Percentiles rank a stretch among this genome's conserved stretches.
phyloP scores from a whole-genome alignment of 768 basidiomycete species.

The Sporobolomyces roseus region DNA sequence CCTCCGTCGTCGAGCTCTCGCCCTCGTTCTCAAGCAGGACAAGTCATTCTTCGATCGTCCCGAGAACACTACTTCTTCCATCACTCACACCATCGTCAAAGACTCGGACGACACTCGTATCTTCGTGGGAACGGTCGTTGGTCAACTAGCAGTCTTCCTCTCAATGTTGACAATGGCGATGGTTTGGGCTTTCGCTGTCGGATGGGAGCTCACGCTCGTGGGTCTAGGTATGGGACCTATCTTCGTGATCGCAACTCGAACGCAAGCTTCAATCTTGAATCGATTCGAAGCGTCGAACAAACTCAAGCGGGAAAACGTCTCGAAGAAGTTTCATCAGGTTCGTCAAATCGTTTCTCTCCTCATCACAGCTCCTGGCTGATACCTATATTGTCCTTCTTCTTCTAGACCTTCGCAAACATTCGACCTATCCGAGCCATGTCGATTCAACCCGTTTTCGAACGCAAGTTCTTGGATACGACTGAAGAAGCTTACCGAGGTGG shows the following conservation, averaged over 20 bases:
- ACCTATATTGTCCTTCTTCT: slow-evolving; percentile 10
- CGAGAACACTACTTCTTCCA: slow-evolving; percentile 58
- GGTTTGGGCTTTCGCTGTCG: slow-evolving; percentile 77
- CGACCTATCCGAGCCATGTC: slow-evolving; percentile 84
- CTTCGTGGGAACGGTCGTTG: slow-evolving; percentile 67
- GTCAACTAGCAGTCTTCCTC: slow-evolving; percentile 66
- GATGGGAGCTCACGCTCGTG: slow-evolving; percentile 90
- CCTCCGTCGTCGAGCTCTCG: slow-evolving; percentile 60
- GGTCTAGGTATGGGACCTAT: slow-evolving; percentile 82
- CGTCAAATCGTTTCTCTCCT: slow-evolving; percentile 41
- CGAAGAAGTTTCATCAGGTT: slow-evolving; percentile 78
- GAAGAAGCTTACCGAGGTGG: slow-evolving; percentile 64
- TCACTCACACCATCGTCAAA: slow-evolving; percentile 76
- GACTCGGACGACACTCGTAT: slow-evolving; percentile 83
- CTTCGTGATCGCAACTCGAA: slow-evolving; percentile 68
- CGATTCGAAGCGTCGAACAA: slow-evolving; percentile 76
- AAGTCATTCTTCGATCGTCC: slow-evolving; percentile 78
- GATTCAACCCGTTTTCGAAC: slow-evolving; percentile 66
- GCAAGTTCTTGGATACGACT: slow-evolving; percentile 65
- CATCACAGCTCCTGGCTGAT: not conserved
- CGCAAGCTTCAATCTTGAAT: slow-evolving; percentile 69
- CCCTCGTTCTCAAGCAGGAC: slow-evolving; percentile 68
- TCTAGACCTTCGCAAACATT: slow-evolving; percentile 71
- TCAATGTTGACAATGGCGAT: slow-evolving; percentile 80
- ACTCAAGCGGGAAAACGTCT: slow-evolving; percentile 76